These are phyloP conservation scores for Tylopilus rubrobrunneus DNA, from an alignment of 768 basidiomycete species.

Conservation along the genomic window DNA sequence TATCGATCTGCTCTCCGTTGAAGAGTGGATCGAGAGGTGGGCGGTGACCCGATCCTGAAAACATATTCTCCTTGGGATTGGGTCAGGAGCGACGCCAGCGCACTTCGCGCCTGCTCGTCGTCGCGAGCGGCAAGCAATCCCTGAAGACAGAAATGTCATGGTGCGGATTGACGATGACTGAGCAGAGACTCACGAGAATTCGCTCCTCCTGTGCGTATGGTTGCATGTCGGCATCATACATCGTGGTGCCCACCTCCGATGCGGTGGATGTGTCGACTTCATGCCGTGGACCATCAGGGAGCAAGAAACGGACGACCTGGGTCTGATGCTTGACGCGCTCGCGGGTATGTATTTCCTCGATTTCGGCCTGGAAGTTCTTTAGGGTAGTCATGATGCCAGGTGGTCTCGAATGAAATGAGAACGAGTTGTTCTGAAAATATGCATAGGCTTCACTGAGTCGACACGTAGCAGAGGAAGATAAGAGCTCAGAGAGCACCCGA, in stretches of 20 bases:
- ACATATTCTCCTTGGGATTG: conserved; percentile 70
- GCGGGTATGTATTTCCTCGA: conserved; percentile 69
- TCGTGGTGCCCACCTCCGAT: background rate
- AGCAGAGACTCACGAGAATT: conserved; percentile 13
- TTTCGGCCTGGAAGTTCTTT: conserved; percentile 57
- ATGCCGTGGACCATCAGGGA: conserved; percentile 40
- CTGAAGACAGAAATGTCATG: conserved; percentile 18
- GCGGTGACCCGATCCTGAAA: conserved; percentile 64
- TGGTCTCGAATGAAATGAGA: background rate
- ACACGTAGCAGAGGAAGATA: conserved; percentile 1
- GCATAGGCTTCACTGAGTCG: conserved; percentile 13
- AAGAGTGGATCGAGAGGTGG: conserved; percentile 59
- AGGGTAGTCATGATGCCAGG: conserved; percentile 28
- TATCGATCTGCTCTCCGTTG: conserved; percentile 43
- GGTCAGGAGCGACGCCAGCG: conserved; percentile 59
- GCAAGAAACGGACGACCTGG: conserved; percentile 16
- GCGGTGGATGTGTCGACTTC: conserved; percentile 33
- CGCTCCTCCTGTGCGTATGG: conserved; percentile 16
- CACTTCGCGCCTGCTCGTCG: conserved; percentile 56
- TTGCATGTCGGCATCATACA: conserved; percentile 1
- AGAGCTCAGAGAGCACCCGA: background rate
- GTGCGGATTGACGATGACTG: background rate
- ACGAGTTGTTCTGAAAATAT: background rate
- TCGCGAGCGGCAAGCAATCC: conserved; percentile 42
- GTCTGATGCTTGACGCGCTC: conserved; percentile 62